phyloP scores from a whole-genome alignment of 805 yeast species.

The Wickerhamiella vanderwaltii region DNA sequence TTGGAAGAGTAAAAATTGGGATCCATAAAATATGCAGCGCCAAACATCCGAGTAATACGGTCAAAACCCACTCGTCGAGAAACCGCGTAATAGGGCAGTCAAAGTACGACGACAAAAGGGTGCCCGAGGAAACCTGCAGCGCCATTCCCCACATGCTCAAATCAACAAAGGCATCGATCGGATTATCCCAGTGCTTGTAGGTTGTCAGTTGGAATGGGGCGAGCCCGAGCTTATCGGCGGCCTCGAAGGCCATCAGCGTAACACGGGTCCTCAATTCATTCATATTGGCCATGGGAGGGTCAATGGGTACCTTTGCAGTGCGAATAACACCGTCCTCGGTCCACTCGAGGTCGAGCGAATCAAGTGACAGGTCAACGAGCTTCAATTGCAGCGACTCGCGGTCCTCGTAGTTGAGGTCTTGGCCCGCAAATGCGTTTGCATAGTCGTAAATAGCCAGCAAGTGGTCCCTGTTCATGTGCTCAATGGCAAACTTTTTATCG shows the following conservation, averaged over 20 bases:
- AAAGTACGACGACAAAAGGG: neutral
- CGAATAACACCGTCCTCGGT: neutral
- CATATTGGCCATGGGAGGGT: neutral
- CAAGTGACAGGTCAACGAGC: neutral
- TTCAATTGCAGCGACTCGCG: neutral
- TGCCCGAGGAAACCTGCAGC: neutral
- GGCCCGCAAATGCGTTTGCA: slow-evolving; percentile 6
- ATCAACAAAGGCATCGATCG: neutral
- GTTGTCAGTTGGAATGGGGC: slow-evolving; percentile 3
- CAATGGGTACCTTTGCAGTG: neutral
- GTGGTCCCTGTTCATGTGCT: slow-evolving; percentile 12
- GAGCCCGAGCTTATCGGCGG: slow-evolving; percentile 7
- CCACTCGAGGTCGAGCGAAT: slow-evolving; percentile 3
- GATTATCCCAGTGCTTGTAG: slow-evolving; percentile 8
- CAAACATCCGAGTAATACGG: neutral
- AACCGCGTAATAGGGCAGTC: neutral
- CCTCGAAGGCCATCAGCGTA: neutral
- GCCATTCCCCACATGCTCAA: neutral
- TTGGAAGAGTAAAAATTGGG: neutral
- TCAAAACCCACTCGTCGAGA: neutral
- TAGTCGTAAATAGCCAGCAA: slow-evolving; percentile 5
- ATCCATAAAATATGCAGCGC: neutral
- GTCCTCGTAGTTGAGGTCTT: slow-evolving; percentile 4
- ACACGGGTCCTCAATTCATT: neutral
- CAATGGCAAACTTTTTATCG: slow-evolving; percentile 2